A percentile compares a stretch with the other conserved stretches of the same genome.
Evolutionary conservation across 768 basidiomycete genomes (phyloP).

Genomic region (Calocybe cyanea): DNA sequence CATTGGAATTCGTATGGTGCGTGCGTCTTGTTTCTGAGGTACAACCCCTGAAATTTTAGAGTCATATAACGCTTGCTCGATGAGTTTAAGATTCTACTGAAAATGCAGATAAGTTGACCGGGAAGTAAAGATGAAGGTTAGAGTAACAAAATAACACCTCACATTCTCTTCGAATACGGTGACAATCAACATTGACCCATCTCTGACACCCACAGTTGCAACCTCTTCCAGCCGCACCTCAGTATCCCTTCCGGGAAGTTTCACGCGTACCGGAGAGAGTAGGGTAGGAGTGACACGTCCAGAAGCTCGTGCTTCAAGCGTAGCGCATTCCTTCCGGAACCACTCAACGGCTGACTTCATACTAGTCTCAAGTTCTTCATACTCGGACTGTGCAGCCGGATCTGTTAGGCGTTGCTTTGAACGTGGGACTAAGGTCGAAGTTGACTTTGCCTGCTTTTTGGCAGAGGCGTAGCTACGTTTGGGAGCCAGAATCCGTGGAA

Average conservation of each 20-base stretch:
- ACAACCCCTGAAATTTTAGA: constrained; percentile 69
- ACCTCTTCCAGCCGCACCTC: constrained; percentile 58
- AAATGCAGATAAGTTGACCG: constrained; percentile 16
- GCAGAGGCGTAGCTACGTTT: constrained; percentile 19
- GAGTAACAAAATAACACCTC: constrained; percentile 24
- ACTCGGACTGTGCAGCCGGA: constrained; percentile 53
- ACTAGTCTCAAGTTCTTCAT: constrained; percentile 54
- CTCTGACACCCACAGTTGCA: constrained; percentile 77
- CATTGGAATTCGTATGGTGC: constrained; percentile 76
- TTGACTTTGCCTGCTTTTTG: constrained; percentile 43
- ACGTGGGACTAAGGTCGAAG: constrained; percentile 59
- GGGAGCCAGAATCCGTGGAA: not conserved
- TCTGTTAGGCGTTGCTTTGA: constrained; percentile 61
- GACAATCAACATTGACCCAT: constrained; percentile 69
- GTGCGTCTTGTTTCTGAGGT: constrained; percentile 65
- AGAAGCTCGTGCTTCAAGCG: constrained; percentile 63
- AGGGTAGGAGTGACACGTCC: constrained; percentile 76
- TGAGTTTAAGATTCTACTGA: constrained; percentile 68
- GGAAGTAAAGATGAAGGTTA: not conserved
- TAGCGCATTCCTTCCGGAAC: constrained; percentile 76
- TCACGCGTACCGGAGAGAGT: constrained; percentile 65
- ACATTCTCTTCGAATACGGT: constrained; percentile 80
- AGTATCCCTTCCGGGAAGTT: constrained; percentile 36
- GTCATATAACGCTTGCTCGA: constrained; percentile 74
- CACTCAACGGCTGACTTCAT: constrained; percentile 68